Evolutionary conservation across 495 filamentous ascomycete genomes (phyloP), one percentile per base, ranked within the genome.

Genomic region (Annulohypoxylon nitens): DNA sequence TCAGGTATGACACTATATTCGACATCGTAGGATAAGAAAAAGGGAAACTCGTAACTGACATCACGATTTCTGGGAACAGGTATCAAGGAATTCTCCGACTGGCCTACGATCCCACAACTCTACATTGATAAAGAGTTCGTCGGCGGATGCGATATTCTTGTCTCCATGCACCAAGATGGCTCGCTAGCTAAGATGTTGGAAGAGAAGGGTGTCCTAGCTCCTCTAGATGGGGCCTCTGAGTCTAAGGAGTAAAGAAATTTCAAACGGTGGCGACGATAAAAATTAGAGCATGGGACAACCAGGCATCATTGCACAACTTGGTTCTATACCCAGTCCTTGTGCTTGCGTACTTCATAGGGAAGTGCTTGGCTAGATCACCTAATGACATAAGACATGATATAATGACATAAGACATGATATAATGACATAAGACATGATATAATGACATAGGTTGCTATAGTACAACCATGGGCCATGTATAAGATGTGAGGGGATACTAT

Each of bases 11-110:
- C 37, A 6, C 12, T 14, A 36, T 53, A 12, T 26, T 47, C 6
- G 3, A 30, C 20, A 7, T 43, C 41, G 53, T 9, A 7, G 23
- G 51, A 33, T 4, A 0, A 45, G 11, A 11, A 8, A 3, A 43
- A 64, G 48, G 25, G 7, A 16, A 18, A 41, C 53, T 62, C 57
- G 37, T 69, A 26, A 9, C 34, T 64, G 23, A 50, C n/a, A 45
- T 69, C 47, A 62, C 64, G 20, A 62, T 64, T 60, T 4, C 4
- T 64, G 45, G 61, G 50, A 51, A 64, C 64, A 97, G 95, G 97
- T 47, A 95, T 99, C 81, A 99, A 99, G 80, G 95, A 99, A 79
- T 99, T 93, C 86, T 97, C 94, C 4, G 95, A 97, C 77, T 99
- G 96, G 96, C 96, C 96, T 8, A 99, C 96, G 23, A 98, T 99